Conservation (phyloP, 108 stramenopile genomes). For the Discostella pseudostelligera region DNA sequence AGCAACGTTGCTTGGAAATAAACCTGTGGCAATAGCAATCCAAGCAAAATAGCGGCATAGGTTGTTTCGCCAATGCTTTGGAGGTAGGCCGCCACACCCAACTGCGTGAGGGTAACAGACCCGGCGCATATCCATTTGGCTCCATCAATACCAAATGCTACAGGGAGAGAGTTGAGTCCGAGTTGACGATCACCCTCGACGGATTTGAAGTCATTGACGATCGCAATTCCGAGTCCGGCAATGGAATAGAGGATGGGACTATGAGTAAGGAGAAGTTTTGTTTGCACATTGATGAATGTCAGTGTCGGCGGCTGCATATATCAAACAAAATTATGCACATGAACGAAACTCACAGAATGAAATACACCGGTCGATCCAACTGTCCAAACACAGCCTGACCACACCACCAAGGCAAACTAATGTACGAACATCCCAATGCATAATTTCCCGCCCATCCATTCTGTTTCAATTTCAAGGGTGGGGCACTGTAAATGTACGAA, state of each 20-base stretch:
- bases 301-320: neutral
- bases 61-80: constrained; percentile 76
- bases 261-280: neutral
- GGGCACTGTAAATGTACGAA: constrained; percentile 97
- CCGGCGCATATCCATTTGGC: constrained; percentile 93
- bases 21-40: constrained; percentile 87
- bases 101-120: constrained; percentile 87
- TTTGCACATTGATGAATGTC: neutral
- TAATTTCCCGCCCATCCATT: constrained; percentile 96
- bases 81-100: constrained; percentile 90
- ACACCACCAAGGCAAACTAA: constrained; percentile 98
- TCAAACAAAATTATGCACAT: neutral
- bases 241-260: constrained; percentile 88
- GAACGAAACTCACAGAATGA: constrained; percentile 74
- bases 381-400: constrained; percentile 93
- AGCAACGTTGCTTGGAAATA: constrained; percentile 91
- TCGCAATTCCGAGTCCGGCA: constrained; percentile 93
- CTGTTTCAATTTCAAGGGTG: constrained; percentile 93
- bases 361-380: constrained; percentile 84
- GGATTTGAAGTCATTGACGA: constrained; percentile 97
- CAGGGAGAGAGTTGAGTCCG: constrained; percentile 92
- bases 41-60: constrained; percentile 80
- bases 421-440: constrained; percentile 95
- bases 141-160: constrained; percentile 93
- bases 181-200: constrained; percentile 92